phyloP scores from a whole-genome alignment of 805 yeast genomes.

The Metschnikowia hibisci region DNA sequence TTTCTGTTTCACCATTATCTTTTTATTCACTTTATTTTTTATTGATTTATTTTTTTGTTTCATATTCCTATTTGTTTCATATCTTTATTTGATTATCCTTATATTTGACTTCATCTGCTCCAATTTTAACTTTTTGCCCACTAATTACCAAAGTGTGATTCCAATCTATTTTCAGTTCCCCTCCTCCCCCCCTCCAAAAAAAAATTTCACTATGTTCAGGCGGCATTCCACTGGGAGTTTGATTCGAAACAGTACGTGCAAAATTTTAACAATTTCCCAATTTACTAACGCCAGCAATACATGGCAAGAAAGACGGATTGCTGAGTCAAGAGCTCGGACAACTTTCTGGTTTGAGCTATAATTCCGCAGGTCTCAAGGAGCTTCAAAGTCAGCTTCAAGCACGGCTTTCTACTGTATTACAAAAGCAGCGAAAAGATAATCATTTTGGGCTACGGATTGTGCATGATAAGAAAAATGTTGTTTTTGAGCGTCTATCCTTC shows the following conservation, averaged over 20 bases:
- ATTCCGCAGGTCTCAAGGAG: conserved; percentile 19
- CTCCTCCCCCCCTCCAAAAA: no score
- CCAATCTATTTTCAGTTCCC: no score
- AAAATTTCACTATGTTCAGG: neutral
- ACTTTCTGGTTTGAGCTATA: conserved; percentile 44
- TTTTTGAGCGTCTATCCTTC: neutral
- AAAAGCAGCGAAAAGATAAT: no score
- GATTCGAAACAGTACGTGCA: conserved; percentile 15
- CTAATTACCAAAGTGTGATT: no score
- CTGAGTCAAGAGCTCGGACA: conserved; percentile 53
- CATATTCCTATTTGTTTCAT: no score
- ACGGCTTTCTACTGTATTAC: neutral
- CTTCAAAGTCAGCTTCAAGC: neutral
- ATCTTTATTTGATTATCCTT: no score
- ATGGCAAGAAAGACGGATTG: conserved; percentile 52
- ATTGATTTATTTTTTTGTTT: no score
- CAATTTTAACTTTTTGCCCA: no score
- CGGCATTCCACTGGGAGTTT: neutral
- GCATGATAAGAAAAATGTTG: neutral
- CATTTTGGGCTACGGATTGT: neutral
- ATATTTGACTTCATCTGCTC: no score
- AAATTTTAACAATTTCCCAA: neutral
- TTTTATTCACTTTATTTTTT: no score
- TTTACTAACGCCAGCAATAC: conserved; percentile 38
- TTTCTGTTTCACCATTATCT: no score